phyloP scores from a whole-genome alignment of 2,329 filamentous ascomycete species.

The Fusarium pilosicola region DNA sequence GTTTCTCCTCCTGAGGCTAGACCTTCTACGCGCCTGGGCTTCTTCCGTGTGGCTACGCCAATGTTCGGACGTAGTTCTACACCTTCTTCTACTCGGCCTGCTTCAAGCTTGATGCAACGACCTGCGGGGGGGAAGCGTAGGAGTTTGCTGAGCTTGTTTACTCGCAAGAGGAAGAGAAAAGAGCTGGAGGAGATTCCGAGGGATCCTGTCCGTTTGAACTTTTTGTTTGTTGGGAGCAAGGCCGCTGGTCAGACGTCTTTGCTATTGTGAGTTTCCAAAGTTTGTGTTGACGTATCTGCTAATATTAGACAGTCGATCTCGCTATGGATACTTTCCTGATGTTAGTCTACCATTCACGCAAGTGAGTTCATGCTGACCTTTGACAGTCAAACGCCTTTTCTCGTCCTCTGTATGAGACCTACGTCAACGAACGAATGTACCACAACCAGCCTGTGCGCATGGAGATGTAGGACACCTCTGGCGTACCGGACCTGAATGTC shows the following conservation, averaged over 20 bases:
- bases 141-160: slow-evolving; percentile 40
- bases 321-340: slow-evolving; percentile 52
- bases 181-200: slow-evolving; percentile 18
- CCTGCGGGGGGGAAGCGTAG: slow-evolving; percentile 19
- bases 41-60: slow-evolving; percentile 44
- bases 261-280: slow-evolving; percentile 47
- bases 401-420: slow-evolving; percentile 51
- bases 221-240: slow-evolving; percentile 51
- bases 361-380: neutral
- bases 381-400: slow-evolving; percentile 46
- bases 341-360: slow-evolving; percentile 32
- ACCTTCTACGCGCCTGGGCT: slow-evolving; percentile 43
- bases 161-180: slow-evolving; percentile 43
- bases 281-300: neutral
- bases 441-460: slow-evolving; percentile 42
- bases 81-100: slow-evolving; percentile 20
- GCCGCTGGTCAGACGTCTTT: slow-evolving; percentile 51
- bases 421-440: slow-evolving; percentile 43
- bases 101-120: slow-evolving; percentile 7
- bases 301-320: slow-evolving; percentile 46
- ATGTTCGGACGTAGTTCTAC: slow-evolving; percentile 36
- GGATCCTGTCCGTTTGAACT: slow-evolving; percentile 46
- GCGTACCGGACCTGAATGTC: slow-evolving; percentile 50
- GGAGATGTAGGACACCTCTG: slow-evolving; percentile 55
- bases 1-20: slow-evolving; percentile 25